Conservation (phyloP, 768 basidiomycete genomes). For the Lactarius quietus region DNA sequence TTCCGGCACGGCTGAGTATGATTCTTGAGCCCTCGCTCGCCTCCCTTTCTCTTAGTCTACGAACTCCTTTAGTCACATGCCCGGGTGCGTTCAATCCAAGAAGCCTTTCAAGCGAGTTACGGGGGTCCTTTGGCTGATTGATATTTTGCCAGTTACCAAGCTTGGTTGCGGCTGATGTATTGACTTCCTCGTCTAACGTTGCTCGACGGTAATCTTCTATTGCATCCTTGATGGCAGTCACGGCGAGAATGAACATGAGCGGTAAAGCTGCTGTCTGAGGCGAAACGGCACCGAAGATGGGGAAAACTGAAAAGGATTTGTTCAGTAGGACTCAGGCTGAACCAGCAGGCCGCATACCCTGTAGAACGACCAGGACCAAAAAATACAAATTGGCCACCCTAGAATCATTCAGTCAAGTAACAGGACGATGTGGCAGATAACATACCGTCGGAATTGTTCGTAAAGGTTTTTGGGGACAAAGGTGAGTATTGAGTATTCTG, state of each 20-base stretch:
- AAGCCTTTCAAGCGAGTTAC: conserved; percentile 72
- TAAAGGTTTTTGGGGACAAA: conserved; percentile 93
- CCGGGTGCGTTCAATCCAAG: conserved; percentile 68
- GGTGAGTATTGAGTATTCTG: conserved; percentile 87
- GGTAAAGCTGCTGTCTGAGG: conserved; percentile 82
- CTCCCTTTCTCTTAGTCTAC: conserved; percentile 79
- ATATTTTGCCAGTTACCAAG: conserved; percentile 88
- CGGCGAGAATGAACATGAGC: conserved; percentile 76
- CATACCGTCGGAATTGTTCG: conserved; percentile 87
- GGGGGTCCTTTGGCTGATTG: conserved; percentile 76
- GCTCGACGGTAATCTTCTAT: conserved; percentile 95
- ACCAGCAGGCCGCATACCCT: conserved; percentile 42
- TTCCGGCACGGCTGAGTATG: conserved; percentile 49
- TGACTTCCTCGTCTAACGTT: conserved; percentile 85
- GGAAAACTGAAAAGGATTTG: conserved; percentile 55
- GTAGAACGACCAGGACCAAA: conserved; percentile 73
- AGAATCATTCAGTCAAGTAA: conserved; percentile 19
- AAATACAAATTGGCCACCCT: conserved; percentile 94
- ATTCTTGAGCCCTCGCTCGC: conserved; percentile 60
- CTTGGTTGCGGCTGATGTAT: conserved; percentile 89
- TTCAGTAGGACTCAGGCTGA: conserved; percentile 21
- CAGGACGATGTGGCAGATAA: background rate
- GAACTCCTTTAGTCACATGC: conserved; percentile 78
- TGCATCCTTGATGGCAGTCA: conserved; percentile 94
- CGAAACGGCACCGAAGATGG: conserved; percentile 85